phyloP scores from a whole-genome alignment of 2,329 filamentous ascomycete genomes.

The Leptographium lundbergii region DNA sequence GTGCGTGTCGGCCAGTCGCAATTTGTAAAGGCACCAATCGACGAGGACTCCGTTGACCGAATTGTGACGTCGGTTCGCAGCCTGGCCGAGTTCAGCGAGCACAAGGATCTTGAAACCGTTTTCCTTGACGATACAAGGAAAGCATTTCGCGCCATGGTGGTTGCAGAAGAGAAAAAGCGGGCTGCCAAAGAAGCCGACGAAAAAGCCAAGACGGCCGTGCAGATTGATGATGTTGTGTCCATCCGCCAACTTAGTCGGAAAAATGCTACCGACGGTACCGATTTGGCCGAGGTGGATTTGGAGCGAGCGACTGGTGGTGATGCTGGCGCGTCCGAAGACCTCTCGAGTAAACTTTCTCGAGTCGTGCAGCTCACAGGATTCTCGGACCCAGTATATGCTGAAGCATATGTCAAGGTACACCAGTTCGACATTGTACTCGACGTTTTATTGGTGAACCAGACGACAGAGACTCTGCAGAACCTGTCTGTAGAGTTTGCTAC shows the following conservation, averaged over 20 bases:
- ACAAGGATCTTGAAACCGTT: constrained; percentile 81
- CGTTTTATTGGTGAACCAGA: constrained; percentile 94
- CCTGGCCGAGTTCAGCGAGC: constrained; percentile 76
- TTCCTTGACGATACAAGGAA: constrained; percentile 92
- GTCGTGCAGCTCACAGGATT: constrained; percentile 97
- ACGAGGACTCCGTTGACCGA: constrained; percentile 95
- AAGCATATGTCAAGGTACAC: constrained; percentile 96
- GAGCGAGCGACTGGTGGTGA: constrained; percentile 93
- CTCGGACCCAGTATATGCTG: constrained; percentile 96
- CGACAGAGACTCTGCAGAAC: constrained; percentile 90
- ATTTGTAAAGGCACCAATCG: constrained; percentile 93
- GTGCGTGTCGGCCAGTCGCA: constrained; percentile 97
- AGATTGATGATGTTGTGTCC: constrained; percentile 87
- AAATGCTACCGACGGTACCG: constrained; percentile 65
- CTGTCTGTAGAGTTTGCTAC: constrained; percentile 98
- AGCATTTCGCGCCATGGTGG: constrained; percentile 94
- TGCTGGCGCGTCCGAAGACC: constrained; percentile 60
- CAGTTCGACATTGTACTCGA: constrained; percentile 98
- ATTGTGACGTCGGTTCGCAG: constrained; percentile 97
- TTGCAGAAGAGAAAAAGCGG: constrained; percentile 94
- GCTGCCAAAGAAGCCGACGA: constrained; percentile 87
- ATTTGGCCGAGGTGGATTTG: constrained; percentile 80
- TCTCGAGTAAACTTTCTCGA: constrained; percentile 86
- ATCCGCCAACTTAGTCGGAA: constrained; percentile 93
- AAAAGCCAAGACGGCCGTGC: constrained; percentile 85